phyloP scores from a whole-genome alignment of 805 yeast genomes.

The Debaryomyces tyrocola region DNA sequence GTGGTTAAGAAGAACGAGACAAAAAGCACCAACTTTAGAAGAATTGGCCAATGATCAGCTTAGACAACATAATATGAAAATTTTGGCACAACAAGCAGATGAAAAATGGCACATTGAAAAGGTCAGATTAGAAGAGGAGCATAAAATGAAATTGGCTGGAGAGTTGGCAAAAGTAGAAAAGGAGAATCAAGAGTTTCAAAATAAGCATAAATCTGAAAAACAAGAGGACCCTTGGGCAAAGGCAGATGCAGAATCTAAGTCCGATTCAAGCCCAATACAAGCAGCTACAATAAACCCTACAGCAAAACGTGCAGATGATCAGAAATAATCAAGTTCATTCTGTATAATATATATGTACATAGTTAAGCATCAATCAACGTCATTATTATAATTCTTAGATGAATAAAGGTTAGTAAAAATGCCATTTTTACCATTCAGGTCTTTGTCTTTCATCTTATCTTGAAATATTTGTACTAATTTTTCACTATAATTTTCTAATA shows the following conservation, averaged over 20 bases:
- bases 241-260: constrained; percentile 22
- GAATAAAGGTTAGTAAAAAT: neutral
- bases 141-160: constrained; percentile 25
- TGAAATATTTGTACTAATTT: constrained; percentile 29
- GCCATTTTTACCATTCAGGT: constrained; percentile 3
- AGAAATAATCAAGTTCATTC: neutral
- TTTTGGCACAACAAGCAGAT: constrained; percentile 49
- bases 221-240: constrained; percentile 34
- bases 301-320: constrained; percentile 8
- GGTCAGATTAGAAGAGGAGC: constrained; percentile 30
- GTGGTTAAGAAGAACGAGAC: constrained; percentile 71
- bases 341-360: constrained; percentile 3
- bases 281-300: constrained; percentile 40
- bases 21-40: constrained; percentile 56
- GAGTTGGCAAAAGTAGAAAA: constrained; percentile 30
- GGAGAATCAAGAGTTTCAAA: constrained; percentile 12
- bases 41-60: constrained; percentile 61
- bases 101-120: constrained; percentile 41
- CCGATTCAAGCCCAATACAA: constrained; percentile 34
- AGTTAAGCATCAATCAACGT: neutral
- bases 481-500: constrained; percentile 41
- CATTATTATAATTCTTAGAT: neutral
- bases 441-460: constrained; percentile 18
- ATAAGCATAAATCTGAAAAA: neutral
- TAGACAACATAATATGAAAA: constrained; percentile 54